phyloP scores from a whole-genome alignment of 75 land plant genomes.

The Pinus albicaulis region DNA sequence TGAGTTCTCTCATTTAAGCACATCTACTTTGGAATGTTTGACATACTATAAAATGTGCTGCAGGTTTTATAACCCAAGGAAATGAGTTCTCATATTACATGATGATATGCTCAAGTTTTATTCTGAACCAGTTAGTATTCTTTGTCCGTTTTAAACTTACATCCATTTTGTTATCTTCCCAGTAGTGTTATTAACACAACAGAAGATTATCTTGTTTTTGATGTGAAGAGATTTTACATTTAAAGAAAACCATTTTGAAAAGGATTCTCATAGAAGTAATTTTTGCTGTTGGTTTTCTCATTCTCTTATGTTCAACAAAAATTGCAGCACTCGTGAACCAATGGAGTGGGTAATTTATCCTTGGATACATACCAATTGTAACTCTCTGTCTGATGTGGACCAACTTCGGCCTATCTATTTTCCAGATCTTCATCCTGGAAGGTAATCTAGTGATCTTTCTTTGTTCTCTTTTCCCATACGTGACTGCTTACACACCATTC shows the following conservation, averaged over 20 bases:
- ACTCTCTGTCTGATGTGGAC: conserved; percentile 76
- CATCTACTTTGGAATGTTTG: not conserved
- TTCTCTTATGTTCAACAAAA: not conserved
- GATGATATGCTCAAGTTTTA: conserved; percentile 98
- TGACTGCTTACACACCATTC: too few species aligned
- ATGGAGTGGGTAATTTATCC: conserved; percentile 91
- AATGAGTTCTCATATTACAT: conserved; percentile 99
- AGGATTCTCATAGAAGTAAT: not conserved
- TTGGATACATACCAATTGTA: conserved; percentile 98
- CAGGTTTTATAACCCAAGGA: conserved; percentile 95
- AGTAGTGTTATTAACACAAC: not conserved
- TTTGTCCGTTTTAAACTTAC: not conserved
- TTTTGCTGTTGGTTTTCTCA: not conserved
- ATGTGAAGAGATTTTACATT: not conserved
- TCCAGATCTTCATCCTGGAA: conserved; percentile 97
- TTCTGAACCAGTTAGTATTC: conserved; percentile 83
- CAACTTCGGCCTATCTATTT: conserved; percentile 83
- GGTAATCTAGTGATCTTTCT: conserved; percentile 33
- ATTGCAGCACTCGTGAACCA: conserved; percentile 50
- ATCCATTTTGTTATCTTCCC: not conserved
- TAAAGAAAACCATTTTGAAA: not conserved
- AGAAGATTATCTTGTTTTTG: not conserved
- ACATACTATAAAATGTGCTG: not conserved
- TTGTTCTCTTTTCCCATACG: not conserved
- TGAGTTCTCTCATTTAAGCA: not conserved